Evolutionary conservation across 1,284 basidiomycete genomes (phyloP).

Genomic region (Sphaerobolus stellatus): DNA sequence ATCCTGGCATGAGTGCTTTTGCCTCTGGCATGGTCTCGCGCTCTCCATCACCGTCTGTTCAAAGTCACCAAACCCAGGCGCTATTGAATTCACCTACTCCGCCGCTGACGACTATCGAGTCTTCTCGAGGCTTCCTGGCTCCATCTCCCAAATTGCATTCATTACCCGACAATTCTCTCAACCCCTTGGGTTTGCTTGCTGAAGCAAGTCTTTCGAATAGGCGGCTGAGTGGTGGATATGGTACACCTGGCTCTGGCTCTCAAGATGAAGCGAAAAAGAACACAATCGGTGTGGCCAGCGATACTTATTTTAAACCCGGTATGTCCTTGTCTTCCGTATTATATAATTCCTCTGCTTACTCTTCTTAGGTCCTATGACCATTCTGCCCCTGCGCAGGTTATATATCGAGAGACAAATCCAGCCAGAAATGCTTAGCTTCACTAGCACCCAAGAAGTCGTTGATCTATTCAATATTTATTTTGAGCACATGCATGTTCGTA

Average conservation of each 20-base stretch:
- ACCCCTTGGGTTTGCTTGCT: constrained; percentile 86
- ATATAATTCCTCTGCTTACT: not conserved
- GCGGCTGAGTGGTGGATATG: constrained; percentile 43
- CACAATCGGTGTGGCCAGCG: constrained; percentile 80
- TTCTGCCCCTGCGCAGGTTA: constrained; percentile 78
- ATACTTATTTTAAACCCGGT: constrained; percentile 95
- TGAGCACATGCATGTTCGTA: constrained; percentile 69
- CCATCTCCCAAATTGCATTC: constrained; percentile 80
- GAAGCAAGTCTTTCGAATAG: constrained; percentile 90
- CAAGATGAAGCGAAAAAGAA: constrained; percentile 35
- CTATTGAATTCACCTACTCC: constrained; percentile 61
- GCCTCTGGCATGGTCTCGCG: constrained; percentile 77
- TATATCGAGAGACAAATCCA: constrained; percentile 89
- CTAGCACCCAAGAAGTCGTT: constrained; percentile 80
- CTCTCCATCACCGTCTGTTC: constrained; percentile 67
- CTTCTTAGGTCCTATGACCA: constrained; percentile 75
- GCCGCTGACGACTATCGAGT: constrained; percentile 35
- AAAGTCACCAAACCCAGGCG: constrained; percentile 53
- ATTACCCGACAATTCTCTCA: constrained; percentile 87
- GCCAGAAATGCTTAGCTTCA: constrained; percentile 87
- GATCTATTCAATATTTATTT: constrained; percentile 90
- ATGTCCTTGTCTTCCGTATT: constrained; percentile 22
- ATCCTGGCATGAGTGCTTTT: constrained; percentile 59
- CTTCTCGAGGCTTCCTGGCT: constrained; percentile 30
- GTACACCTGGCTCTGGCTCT: no score